These are phyloP conservation scores for Tolypocladium tropicale DNA, from an alignment of 2,329 filamentous ascomycete genomes.

Conservation along the genomic window DNA sequence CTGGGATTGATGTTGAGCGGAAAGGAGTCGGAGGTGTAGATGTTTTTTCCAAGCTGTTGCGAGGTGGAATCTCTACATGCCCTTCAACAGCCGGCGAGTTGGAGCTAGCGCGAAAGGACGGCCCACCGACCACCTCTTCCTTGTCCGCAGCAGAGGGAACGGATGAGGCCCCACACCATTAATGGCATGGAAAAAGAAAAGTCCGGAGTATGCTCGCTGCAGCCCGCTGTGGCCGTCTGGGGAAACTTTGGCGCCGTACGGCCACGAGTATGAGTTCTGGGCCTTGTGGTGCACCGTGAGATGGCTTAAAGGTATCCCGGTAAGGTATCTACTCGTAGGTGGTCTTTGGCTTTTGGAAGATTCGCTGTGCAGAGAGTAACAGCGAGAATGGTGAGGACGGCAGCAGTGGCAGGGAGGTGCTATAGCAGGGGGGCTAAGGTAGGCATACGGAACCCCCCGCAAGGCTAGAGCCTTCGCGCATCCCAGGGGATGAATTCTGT, in stretches of 20 bases:
- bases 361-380: neutral
- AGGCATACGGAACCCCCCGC: neutral
- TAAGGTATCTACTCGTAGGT: neutral
- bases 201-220: neutral
- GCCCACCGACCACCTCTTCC: constrained; percentile 12
- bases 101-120: constrained; percentile 20
- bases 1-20: constrained; percentile 1
- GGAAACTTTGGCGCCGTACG: neutral
- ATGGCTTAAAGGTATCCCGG: too few relatives aligned
- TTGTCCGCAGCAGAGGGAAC: neutral
- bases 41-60: constrained; percentile 18
- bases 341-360: neutral
- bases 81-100: constrained; percentile 20
- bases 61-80: constrained; percentile 23
- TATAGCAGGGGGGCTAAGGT: neutral
- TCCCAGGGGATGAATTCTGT: neutral
- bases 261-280: neutral
- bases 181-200: neutral
- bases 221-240: too few relatives aligned
- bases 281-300: neutral
- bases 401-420: neutral
- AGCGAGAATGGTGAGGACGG: neutral
- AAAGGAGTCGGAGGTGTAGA: constrained; percentile 9
- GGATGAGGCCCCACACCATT: neutral
- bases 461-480: neutral